These are phyloP conservation scores for Globisporangium nagaii DNA, from an alignment of 352 stramenopile species.

Conservation along the genomic window DNA sequence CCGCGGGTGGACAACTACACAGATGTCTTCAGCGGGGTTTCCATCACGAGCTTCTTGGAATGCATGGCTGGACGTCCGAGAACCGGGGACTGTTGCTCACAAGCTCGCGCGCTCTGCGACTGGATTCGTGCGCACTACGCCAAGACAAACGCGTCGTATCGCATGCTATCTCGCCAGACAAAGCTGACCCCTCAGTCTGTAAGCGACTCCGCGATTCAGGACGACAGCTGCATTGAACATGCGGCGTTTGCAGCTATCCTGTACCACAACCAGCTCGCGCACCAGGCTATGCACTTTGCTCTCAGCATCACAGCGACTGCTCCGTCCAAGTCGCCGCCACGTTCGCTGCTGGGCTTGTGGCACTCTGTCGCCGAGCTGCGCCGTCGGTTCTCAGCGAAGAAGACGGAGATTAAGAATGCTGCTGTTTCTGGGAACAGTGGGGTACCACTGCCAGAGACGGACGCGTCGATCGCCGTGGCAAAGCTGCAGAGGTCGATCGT, in stretches of 20 bases:
- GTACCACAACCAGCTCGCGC: constrained; percentile 34
- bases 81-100: background rate
- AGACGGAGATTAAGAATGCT: constrained; percentile 36
- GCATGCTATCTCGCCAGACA: constrained; percentile 53
- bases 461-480: background rate
- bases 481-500: constrained; percentile 23
- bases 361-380: constrained; percentile 44
- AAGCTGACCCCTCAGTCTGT: constrained; percentile 6
- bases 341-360: constrained; percentile 35
- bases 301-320: background rate
- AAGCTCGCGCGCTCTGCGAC: constrained; percentile 30
- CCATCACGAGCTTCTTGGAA: constrained; percentile 16
- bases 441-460: background rate
- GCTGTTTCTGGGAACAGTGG: background rate
- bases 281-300: constrained; percentile 30
- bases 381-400: constrained; percentile 30
- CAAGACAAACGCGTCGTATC: constrained; percentile 50
- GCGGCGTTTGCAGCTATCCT: constrained; percentile 51
- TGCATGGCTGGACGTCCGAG: background rate
- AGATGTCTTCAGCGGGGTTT: constrained; percentile 17
- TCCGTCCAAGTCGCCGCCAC: constrained; percentile 12
- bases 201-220: background rate
- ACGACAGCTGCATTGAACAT: constrained; percentile 34
- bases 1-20: constrained; percentile 13
- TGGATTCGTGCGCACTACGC: constrained; percentile 51